Evolutionary conservation across 352 stramenopile genomes (phyloP), one percentile per base, ranked within the genome.

Genomic region (Phytophthora pistaciae): DNA sequence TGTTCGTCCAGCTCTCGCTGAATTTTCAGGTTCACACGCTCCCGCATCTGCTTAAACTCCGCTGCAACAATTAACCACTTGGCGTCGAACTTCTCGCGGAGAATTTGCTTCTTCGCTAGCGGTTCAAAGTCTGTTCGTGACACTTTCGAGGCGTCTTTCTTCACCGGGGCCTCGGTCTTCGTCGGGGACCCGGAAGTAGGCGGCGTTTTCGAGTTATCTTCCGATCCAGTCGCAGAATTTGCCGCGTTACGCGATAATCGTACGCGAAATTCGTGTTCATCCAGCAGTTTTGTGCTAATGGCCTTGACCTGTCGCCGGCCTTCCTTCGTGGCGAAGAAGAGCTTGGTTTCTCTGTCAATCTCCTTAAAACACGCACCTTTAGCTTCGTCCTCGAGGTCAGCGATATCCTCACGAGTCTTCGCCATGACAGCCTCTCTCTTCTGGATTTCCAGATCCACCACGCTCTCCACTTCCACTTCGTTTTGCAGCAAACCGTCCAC

Each of bases 241-340:
- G 57, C 33, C 13, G 55, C 52, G 13, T 64, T 81, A 74, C 85
- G 82, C 2, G 86, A 89, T 14, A 97, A 72, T 27, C 91, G 80
- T 2, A 88, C 68, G 5, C 86, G 88, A 60, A 97, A 96, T n/a
- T 94, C 82, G 46, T 93, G 82, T 62, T 97, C 89, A 44, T 97
- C 90, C 14, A 92, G 59, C 11, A 97, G 66, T 58, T 95, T 93
- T 23, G 90, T 72, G 27, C 83, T 91, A 11, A 85, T 67, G 0
- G 56, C 38, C 27, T 91, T 90, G 49, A 96, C 70, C 58, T 91
- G 80, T 18, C 69, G 68, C 56, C 85, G 89, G 29, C 90, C 88
- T 65, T 96, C 88, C 72, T 95, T 94, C 0, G 78, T 83, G 3
- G 74, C 62, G 56, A 95, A 96, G n/a, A 84, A 80, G 11, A 77